A percentile compares a stretch with the other conserved stretches of the same genome.
Conservation (phyloP, 345 rosid species). For the Ceriops decandra region DNA sequence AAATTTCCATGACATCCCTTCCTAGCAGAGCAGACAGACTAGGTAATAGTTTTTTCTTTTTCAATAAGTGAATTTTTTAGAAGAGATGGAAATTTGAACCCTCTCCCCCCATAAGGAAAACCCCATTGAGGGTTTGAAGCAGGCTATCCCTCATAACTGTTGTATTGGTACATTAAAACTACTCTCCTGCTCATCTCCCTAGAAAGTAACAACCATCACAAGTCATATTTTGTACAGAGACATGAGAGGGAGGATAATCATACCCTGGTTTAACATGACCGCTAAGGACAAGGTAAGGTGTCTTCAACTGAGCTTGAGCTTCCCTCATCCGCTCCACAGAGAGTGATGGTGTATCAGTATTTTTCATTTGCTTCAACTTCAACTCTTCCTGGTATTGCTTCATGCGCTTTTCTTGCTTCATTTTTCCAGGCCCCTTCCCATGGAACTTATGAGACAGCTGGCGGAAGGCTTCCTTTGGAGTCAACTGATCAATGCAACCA, state of each 20-base stretch:
- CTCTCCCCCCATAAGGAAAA: too few relatives aligned
- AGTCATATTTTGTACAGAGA: slow-evolving; percentile 6
- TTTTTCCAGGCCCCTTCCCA: slow-evolving; percentile 97
- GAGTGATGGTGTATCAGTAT: slow-evolving; percentile 85
- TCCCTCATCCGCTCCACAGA: slow-evolving; percentile 96
- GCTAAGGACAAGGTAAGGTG: slow-evolving; percentile 94
- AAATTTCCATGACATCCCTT: too few relatives aligned
- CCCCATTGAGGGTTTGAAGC: too few relatives aligned
- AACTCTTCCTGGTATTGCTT: slow-evolving; percentile 87
- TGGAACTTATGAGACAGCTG: slow-evolving; percentile 86
- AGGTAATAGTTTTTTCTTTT: too few relatives aligned
- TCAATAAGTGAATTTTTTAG: too few relatives aligned
- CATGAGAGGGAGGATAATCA: slow-evolving; percentile 3
- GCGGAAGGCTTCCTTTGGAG: slow-evolving; percentile 92
- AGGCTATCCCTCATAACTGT: too few relatives aligned
- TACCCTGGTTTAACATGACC: slow-evolving; percentile 98
- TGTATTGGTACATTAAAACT: too few relatives aligned
- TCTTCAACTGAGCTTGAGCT: slow-evolving; percentile 78
- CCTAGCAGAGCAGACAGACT: too few relatives aligned
- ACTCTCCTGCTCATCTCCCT: neutral
- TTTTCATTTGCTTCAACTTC: slow-evolving; percentile 97
- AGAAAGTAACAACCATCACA: neutral
- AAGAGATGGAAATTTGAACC: too few relatives aligned
- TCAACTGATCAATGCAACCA: slow-evolving; percentile 46
- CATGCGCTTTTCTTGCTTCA: slow-evolving; percentile 95